Percentiles rank a stretch among this genome's conserved stretches.
phyloP scores from a whole-genome alignment of 1,139 yeast species.

The Hemisphaericaspora xylanilytica region DNA sequence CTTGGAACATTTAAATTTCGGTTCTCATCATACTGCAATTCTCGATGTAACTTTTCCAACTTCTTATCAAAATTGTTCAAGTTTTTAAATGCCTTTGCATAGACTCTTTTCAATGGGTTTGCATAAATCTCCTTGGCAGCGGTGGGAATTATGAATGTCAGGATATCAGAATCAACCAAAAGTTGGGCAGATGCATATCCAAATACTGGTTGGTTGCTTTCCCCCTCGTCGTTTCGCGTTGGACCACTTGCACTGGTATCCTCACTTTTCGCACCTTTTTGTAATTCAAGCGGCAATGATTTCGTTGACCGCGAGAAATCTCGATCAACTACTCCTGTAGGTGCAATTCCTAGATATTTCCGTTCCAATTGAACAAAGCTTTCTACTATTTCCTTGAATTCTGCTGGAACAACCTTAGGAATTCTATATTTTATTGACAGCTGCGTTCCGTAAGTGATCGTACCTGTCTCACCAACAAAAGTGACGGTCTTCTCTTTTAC shows the following conservation, averaged over 20 bases:
- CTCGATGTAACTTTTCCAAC: conserved; percentile 54
- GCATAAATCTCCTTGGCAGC: conserved; percentile 34
- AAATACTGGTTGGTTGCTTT: conserved; percentile 28
- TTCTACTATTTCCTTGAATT: conserved; percentile 19
- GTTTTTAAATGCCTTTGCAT: conserved; percentile 32
- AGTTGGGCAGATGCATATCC: conserved; percentile 37
- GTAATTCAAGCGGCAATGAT: conserved; percentile 30
- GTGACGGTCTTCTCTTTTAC: conserved; percentile 41
- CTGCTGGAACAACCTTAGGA: conserved; percentile 50
- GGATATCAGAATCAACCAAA: conserved; percentile 35
- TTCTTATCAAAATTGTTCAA: conserved; percentile 34
- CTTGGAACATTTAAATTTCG: conserved; percentile 41
- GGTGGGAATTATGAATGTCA: conserved; percentile 38
- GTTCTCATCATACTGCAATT: conserved; percentile 48
- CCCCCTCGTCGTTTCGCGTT: too few relatives aligned
- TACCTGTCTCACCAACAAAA: conserved; percentile 56
- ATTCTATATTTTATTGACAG: conserved; percentile 49
- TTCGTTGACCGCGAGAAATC: conserved; percentile 25
- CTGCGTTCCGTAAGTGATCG: conserved; percentile 47
- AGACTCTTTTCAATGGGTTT: conserved; percentile 26
- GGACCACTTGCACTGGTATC: neutral
- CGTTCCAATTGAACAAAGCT: conserved; percentile 32
- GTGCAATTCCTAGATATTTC: conserved; percentile 35
- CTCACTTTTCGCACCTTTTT: conserved; percentile 6
- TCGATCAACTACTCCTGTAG: conserved; percentile 40